Percentiles rank a stretch among this genome's conserved stretches.
Evolutionary conservation across 345 rosid genomes (phyloP).

Genomic region (Nasturtium officinale): DNA sequence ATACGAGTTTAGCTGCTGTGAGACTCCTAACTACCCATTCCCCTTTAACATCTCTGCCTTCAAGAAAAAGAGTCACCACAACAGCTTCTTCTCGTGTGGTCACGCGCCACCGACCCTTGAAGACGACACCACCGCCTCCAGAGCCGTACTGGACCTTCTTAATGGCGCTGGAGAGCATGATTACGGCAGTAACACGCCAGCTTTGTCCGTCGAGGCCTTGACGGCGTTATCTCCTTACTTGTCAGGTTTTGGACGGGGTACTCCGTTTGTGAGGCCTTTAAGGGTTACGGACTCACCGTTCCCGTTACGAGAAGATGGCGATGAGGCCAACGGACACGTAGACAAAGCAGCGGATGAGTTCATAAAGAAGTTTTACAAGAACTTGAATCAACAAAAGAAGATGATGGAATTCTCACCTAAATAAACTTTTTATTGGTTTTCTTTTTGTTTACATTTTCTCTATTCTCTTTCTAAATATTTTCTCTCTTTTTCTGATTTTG

Average conservation of each 20-base stretch:
- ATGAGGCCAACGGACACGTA: conserved; percentile 54
- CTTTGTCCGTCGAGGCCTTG: conserved; percentile 40
- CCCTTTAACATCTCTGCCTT: conserved; percentile 45
- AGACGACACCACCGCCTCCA: conserved; percentile 55
- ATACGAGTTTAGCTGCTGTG: conserved; percentile 96
- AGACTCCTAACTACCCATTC: conserved; percentile 68
- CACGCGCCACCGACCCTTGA: conserved; percentile 64
- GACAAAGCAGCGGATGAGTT: conserved; percentile 86
- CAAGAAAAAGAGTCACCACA: conserved; percentile 42
- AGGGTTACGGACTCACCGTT: conserved; percentile 96
- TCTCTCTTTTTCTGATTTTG: conserved; percentile 10
- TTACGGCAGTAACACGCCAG: conserved; percentile 16
- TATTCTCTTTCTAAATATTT: conserved; percentile 14
- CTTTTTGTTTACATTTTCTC: not conserved
- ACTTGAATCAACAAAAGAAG: conserved; percentile 59
- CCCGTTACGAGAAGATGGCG: conserved; percentile 60
- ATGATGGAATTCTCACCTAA: conserved; percentile 37
- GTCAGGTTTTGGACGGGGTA: conserved; percentile 67
- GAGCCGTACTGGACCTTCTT: conserved; percentile 61
- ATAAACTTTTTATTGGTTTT: not conserved
- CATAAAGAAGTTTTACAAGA: conserved; percentile 69
- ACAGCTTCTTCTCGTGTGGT: conserved; percentile 61
- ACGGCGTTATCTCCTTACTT: conserved; percentile 73
- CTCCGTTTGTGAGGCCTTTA: conserved; percentile 67
- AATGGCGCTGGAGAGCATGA: conserved; percentile 38